phyloP scores from a whole-genome alignment of 257 asterid species.

The Knoxia roxburghii region DNA sequence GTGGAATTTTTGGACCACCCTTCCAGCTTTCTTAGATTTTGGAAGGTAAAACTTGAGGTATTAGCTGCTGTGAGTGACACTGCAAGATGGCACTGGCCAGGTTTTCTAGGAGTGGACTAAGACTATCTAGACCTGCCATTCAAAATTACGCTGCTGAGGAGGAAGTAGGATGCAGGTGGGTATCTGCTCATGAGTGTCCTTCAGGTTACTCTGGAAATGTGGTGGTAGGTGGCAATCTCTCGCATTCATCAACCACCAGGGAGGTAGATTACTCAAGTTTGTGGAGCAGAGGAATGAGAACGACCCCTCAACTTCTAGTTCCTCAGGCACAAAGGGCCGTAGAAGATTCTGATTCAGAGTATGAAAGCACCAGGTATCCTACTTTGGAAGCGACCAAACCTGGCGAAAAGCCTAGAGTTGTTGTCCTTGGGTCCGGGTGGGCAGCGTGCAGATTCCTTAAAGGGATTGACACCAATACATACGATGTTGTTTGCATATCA shows the following conservation, averaged over 20 bases:
- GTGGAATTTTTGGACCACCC: slow-evolving; percentile 3
- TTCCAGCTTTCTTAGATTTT: slow-evolving; percentile 10
- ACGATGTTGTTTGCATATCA: slow-evolving; percentile 85
- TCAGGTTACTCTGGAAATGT: slow-evolving; percentile 18
- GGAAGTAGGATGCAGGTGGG: slow-evolving; percentile 20
- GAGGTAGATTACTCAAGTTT: slow-evolving; percentile 19
- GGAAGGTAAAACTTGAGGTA: slow-evolving; percentile 6
- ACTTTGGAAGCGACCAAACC: slow-evolving; percentile 81
- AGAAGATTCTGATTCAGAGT: slow-evolving; percentile 53
- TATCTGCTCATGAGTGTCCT: slow-evolving; percentile 21
- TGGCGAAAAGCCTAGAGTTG: slow-evolving; percentile 88
- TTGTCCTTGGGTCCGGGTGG: slow-evolving; percentile 94
- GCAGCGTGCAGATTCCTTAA: slow-evolving; percentile 94
- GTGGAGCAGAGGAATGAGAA: slow-evolving; percentile 51
- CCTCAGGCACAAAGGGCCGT: slow-evolving; percentile 47
- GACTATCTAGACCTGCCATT: slow-evolving; percentile 39
- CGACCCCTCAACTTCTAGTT: slow-evolving; percentile 46
- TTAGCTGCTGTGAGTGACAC: slow-evolving; percentile 8
- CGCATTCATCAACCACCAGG: slow-evolving; percentile 29
- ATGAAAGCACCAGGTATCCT: slow-evolving; percentile 55
- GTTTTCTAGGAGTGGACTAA: slow-evolving; percentile 53
- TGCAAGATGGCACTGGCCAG: slow-evolving; percentile 67
- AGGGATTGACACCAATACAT: slow-evolving; percentile 63
- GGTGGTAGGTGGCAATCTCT: slow-evolving; percentile 16
- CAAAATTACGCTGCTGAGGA: slow-evolving; percentile 27